Percentiles rank a stretch among this genome's conserved stretches.
phyloP scores from a whole-genome alignment of 2,329 filamentous ascomycete genomes.

The Karstenula rhodostoma region DNA sequence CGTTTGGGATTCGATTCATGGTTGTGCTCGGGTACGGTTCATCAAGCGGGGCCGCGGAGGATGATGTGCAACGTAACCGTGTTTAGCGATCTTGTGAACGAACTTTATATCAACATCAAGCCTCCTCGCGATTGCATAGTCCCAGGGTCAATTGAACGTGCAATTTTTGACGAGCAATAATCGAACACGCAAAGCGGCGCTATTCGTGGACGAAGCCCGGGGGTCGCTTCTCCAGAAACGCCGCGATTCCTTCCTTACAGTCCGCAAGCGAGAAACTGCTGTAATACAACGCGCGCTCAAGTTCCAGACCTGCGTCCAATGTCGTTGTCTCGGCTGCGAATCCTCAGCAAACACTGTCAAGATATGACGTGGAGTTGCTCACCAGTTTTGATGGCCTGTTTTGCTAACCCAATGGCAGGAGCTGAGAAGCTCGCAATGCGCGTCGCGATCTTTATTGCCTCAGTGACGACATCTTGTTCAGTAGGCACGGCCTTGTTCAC shows the following conservation, averaged over 20 bases:
- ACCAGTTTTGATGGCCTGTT: slow-evolving; percentile 56
- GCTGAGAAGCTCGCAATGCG: slow-evolving; percentile 52
- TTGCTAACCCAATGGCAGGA: slow-evolving; percentile 53
- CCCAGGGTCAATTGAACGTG: background rate
- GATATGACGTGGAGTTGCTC: slow-evolving; percentile 24
- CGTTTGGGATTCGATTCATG: background rate
- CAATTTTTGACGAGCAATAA: background rate
- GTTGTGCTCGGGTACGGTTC: background rate
- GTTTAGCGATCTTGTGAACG: background rate
- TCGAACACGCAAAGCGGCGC: background rate
- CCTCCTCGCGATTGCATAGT: background rate
- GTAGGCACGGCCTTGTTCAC: slow-evolving; percentile 49
- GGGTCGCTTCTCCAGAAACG: slow-evolving; percentile 53
- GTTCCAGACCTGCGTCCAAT: slow-evolving; percentile 52
- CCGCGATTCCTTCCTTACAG: slow-evolving; percentile 53
- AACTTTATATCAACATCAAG: background rate
- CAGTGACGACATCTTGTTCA: slow-evolving; percentile 48
- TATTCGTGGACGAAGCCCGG: slow-evolving; percentile 31
- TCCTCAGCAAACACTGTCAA: background rate
- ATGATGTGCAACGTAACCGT: background rate
- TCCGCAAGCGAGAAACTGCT: slow-evolving; percentile 49
- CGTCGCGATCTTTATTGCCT: slow-evolving; percentile 50
- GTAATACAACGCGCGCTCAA: slow-evolving; percentile 45
- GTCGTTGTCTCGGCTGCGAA: slow-evolving; percentile 52
- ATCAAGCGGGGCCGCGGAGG: background rate